Conservation (phyloP, 2,329 filamentous ascomycete species). For the Fusarium succisae region DNA sequence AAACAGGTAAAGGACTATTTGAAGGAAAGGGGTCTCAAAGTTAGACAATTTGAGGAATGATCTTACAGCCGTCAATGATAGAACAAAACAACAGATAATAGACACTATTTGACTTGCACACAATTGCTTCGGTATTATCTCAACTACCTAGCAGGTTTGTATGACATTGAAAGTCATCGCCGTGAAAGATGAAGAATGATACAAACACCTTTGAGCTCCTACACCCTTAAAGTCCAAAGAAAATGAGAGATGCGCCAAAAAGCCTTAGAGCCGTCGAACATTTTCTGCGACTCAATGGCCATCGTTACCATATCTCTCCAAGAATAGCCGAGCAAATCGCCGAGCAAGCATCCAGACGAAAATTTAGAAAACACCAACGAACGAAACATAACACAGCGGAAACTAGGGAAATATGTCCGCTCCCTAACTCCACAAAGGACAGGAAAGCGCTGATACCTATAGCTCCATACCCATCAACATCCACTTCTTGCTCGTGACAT, state of each 20-base stretch:
- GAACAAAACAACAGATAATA: slow-evolving; percentile 7
- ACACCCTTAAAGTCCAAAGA: slow-evolving; percentile 22
- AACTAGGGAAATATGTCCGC: slow-evolving; percentile 30
- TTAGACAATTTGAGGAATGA: slow-evolving; percentile 79
- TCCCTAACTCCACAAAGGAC: slow-evolving; percentile 33
- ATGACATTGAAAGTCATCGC: slow-evolving; percentile 4
- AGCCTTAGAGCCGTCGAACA: slow-evolving; percentile 10
- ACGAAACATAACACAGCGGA: slow-evolving; percentile 25
- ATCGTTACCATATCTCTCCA: slow-evolving; percentile 24
- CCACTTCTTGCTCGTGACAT: slow-evolving; percentile 81
- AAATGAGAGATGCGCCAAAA: slow-evolving; percentile 26
- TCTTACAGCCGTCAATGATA: slow-evolving; percentile 18
- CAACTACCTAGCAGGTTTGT: slow-evolving; percentile 20
- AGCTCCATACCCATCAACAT: slow-evolving; percentile 90
- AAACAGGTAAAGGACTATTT: slow-evolving; percentile 91
- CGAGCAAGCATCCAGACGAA: slow-evolving; percentile 16
- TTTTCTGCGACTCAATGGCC: slow-evolving; percentile 37
- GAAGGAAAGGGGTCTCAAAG: slow-evolving; percentile 73
- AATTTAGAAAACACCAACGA: slow-evolving; percentile 28
- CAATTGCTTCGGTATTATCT: slow-evolving; percentile 23
- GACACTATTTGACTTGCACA: background rate
- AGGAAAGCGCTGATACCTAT: slow-evolving; percentile 58
- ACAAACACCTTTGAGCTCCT: slow-evolving; percentile 24
- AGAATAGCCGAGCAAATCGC: slow-evolving; percentile 23
- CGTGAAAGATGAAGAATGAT: slow-evolving; percentile 11